A percentile compares a stretch with the other conserved stretches of the same genome.
These are phyloP conservation scores for Primulina eburnea DNA, from an alignment of 257 asterid species.

Conservation along the genomic window DNA sequence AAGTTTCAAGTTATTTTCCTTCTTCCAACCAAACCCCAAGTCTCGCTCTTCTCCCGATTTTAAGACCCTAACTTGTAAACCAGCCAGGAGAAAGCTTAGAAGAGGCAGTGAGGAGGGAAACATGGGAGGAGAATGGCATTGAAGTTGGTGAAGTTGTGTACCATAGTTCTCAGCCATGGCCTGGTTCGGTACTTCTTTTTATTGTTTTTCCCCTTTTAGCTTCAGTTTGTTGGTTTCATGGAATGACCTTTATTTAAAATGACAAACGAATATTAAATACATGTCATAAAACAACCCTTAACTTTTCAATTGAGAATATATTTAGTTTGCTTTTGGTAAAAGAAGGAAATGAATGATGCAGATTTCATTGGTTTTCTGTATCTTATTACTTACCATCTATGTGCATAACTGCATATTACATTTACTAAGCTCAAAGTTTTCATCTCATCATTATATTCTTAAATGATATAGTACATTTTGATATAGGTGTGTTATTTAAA, in stretches of 20 bases:
- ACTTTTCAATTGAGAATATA: neutral
- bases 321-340: neutral
- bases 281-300: neutral
- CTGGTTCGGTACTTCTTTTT: conserved; percentile 46
- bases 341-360: neutral
- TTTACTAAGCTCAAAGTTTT: neutral
- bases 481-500: too few species aligned
- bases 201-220: neutral
- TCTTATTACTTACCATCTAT: neutral
- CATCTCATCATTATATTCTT: neutral
- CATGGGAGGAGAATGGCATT: conserved; percentile 91
- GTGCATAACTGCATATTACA: neutral
- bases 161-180: conserved; percentile 99
- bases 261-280: neutral
- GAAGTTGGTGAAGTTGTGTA: conserved; percentile 94
- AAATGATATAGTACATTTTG: neutral
- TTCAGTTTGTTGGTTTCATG: conserved; percentile 10
- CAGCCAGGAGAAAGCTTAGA: conserved; percentile 98
- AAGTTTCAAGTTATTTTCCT: neutral
- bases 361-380: neutral
- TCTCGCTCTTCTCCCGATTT: conserved; percentile 6
- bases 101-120: conserved; percentile 97
- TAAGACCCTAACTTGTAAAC: conserved; percentile 13
- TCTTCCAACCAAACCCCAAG: neutral
- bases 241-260: neutral